A percentile compares a stretch with the other conserved stretches of the same genome.
These are phyloP conservation scores for Blastomyces emzantsi DNA, from an alignment of 2,329 filamentous ascomycete genomes.

Conservation along the genomic window DNA sequence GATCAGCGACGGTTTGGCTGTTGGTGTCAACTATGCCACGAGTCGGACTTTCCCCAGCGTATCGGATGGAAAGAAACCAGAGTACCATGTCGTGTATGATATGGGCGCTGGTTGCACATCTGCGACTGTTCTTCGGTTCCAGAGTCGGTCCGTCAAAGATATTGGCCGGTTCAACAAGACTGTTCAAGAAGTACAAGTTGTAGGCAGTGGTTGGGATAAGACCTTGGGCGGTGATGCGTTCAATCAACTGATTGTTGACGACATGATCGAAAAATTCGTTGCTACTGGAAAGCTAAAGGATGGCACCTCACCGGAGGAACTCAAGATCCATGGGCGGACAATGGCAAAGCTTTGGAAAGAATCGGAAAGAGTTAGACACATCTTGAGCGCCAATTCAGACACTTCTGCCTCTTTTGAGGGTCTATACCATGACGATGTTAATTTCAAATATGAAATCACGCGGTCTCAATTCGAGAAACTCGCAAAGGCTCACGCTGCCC, in stretches of 20 bases:
- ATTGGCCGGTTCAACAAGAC: slow-evolving; percentile 93
- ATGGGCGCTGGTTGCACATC: slow-evolving; percentile 96
- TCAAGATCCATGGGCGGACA: slow-evolving; percentile 67
- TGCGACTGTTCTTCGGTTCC: slow-evolving; percentile 81
- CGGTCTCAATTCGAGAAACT: slow-evolving; percentile 74
- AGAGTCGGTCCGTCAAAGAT: slow-evolving; percentile 82
- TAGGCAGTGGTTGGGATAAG: slow-evolving; percentile 81
- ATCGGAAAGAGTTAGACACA: slow-evolving; percentile 73
- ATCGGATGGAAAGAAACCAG: slow-evolving; percentile 72
- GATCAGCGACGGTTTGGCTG: slow-evolving; percentile 81
- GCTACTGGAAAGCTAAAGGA: slow-evolving; percentile 50
- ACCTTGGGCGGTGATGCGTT: slow-evolving; percentile 83
- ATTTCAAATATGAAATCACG: slow-evolving; percentile 84
- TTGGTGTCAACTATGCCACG: slow-evolving; percentile 92
- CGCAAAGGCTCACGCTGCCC: slow-evolving; percentile 56
- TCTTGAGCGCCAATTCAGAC: slow-evolving; percentile 87
- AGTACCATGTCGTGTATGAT: slow-evolving; percentile 89
- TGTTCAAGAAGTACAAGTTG: slow-evolving; percentile 82
- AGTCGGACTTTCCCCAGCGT: slow-evolving; percentile 79
- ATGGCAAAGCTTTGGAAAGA: slow-evolving; percentile 91
- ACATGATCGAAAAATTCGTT: slow-evolving; percentile 75
- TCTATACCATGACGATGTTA: slow-evolving; percentile 73
- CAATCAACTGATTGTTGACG: slow-evolving; percentile 78
- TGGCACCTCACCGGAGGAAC: slow-evolving; percentile 32
- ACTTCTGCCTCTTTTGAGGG: slow-evolving; percentile 75